Evolutionary conservation across 768 basidiomycete species (phyloP), one percentile per base, ranked within the genome.

Genomic region (Polyporus arcularius): DNA sequence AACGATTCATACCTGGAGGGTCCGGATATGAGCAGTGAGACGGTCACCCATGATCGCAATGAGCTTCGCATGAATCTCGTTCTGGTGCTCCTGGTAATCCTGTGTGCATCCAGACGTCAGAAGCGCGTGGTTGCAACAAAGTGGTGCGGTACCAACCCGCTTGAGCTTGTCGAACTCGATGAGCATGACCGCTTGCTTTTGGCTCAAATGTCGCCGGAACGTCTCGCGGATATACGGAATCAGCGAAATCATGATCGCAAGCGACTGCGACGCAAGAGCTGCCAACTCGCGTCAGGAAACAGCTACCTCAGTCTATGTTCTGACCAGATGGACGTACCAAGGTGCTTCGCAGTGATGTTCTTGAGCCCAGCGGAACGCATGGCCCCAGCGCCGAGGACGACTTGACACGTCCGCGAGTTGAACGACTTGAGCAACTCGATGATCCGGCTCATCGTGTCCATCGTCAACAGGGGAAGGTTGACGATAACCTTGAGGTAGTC

Each of bases 21-120:
- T 80, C 67, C 85, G 88, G 71, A 94, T 89, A 72, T 98, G 96
- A 1, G 89, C 87, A 66, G 80, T 85, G 47, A 98, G 78, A 58
- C 96, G 84, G 75, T 98, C 96, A 41, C 94, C 90, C 97, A 99
- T 99, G 76, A 98, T 99, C 45, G 94, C 92, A 61, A 99, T 89
- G 57, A 99, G 81, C 78, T 99, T 99, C 53, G 93, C 85, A 73
- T 98, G 96, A 55, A 99, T 98, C 79, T 98, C 97, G 70, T 96
- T 92, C 75, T 99, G 97, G 75, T 99, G 97, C 74, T 98, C 97
- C 81, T 98, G 96, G 70, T 91, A 98, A 74, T 98, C 97, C 89
- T 96, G 28, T 8, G 8, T 26, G 26, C 28, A 7, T 16, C 18
- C 14, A 16, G 6, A 6, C 42, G 42, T 18, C 42, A 43, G 14